These are phyloP conservation scores for Metschnikowia henanensis DNA, from an alignment of 805 yeast species.

Conservation along the genomic window DNA sequence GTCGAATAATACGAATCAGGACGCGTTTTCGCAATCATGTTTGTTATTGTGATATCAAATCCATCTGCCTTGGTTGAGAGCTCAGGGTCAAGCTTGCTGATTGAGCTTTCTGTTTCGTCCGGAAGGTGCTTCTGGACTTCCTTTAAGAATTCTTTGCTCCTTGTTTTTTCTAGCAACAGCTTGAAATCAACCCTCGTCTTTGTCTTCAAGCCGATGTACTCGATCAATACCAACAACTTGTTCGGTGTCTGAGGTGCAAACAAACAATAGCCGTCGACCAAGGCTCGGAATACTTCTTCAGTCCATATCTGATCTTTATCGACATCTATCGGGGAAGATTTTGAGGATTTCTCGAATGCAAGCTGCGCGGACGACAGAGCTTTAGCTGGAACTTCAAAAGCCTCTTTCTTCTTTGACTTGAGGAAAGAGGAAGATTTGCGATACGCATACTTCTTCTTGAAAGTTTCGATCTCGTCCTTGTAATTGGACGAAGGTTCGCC, in stretches of 20 bases:
- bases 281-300: slow-evolving; percentile 8
- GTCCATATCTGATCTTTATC: slow-evolving; percentile 9
- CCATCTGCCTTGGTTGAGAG: neutral
- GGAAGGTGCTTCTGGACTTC: slow-evolving; percentile 1
- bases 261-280: slow-evolving; percentile 11
- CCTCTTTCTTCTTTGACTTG: neutral
- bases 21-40: slow-evolving; percentile 1
- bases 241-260: slow-evolving; percentile 7
- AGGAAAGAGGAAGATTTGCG: slow-evolving; percentile 1
- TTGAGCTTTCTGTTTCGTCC: neutral
- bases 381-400: neutral
- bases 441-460: neutral
- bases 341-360: neutral
- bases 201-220: slow-evolving; percentile 4
- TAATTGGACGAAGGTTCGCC: slow-evolving; percentile 19
- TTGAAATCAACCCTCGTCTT: neutral
- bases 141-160: slow-evolving; percentile 2
- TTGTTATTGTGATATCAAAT: neutral
- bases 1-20: slow-evolving; percentile 16
- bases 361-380: neutral
- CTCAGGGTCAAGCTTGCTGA: neutral
- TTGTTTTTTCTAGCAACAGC: slow-evolving; percentile 1
- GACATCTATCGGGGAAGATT: neutral
- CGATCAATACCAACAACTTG: slow-evolving; percentile 2
- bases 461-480: slow-evolving; percentile 11